Conservation (phyloP, 768 basidiomycete genomes). For the Tylopilus intermedius region DNA sequence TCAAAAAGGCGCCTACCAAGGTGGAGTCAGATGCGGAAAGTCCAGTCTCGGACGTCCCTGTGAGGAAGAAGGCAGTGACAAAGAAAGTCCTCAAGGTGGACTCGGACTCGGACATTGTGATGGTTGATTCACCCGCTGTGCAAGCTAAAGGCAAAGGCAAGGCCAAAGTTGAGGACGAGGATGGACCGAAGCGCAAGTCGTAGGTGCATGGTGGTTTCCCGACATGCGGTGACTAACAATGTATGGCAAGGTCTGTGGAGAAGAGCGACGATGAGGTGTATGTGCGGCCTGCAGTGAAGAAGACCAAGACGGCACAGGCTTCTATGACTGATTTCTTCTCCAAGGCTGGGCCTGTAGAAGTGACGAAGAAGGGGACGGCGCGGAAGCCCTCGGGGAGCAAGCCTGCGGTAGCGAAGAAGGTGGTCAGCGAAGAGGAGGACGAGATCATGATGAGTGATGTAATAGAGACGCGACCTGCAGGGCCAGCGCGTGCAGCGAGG, state of each 20-base stretch:
- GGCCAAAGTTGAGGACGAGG: slow-evolving; percentile 28
- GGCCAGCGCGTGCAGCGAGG: slow-evolving; percentile 46
- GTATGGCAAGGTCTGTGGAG: slow-evolving; percentile 27
- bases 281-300: slow-evolving; percentile 50
- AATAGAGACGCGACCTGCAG: slow-evolving; percentile 37
- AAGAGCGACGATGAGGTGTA: slow-evolving; percentile 42
- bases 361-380: slow-evolving; percentile 36
- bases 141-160: slow-evolving; percentile 43
- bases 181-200: slow-evolving; percentile 65
- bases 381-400: slow-evolving; percentile 57
- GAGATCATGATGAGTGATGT: slow-evolving; percentile 37
- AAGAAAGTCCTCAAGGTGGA: slow-evolving; percentile 27
- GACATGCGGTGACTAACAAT: slow-evolving; percentile 7
- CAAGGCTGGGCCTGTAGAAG: slow-evolving; percentile 37
- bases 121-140: slow-evolving; percentile 21
- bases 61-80: slow-evolving; percentile 18
- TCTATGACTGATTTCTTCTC: slow-evolving; percentile 58
- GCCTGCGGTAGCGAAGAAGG: slow-evolving; percentile 54
- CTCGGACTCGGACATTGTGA: slow-evolving; percentile 38
- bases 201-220: slow-evolving; percentile 23
- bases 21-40: slow-evolving; percentile 39
- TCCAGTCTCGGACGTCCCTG: slow-evolving; percentile 26
- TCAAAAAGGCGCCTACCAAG: slow-evolving; percentile 30
- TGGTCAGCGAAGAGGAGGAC: slow-evolving; percentile 43
- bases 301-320: slow-evolving; percentile 39